Conservation (phyloP, 208 protist genomes). For the Leishmania lainsoni region DNA sequence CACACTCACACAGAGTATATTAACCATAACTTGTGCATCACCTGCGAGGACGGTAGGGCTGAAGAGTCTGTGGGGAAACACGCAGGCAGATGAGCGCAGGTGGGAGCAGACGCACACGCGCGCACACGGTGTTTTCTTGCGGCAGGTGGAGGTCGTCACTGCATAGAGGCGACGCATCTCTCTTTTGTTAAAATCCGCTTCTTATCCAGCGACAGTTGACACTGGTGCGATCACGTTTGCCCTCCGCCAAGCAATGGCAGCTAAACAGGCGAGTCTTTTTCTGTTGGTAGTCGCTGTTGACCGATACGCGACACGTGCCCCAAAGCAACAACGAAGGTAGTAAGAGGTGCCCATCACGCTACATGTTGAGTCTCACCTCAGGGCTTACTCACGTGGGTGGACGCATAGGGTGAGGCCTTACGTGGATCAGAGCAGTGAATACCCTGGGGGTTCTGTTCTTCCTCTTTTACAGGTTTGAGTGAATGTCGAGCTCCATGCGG, state of each 20-base stretch:
- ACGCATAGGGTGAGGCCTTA: background rate
- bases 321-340: background rate
- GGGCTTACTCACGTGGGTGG: background rate
- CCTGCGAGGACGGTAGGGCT: background rate
- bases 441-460: background rate
- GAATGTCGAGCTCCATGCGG: conserved; percentile 61
- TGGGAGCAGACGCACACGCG: background rate
- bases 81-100: background rate
- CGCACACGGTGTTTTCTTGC: background rate
- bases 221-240: background rate
- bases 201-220: background rate
- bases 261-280: background rate
- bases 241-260: background rate
- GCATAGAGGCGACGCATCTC: background rate
- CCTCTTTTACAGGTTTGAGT: conserved; percentile 21
- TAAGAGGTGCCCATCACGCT: background rate
- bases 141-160: background rate
- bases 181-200: background rate
- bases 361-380: background rate
- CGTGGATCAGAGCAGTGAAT: conserved; percentile 8
- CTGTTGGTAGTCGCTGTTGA: no score
- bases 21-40: background rate
- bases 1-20: background rate
- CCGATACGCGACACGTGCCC: background rate
- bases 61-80: background rate